Evolutionary conservation across 768 basidiomycete species (phyloP).

Genomic region (Mycena kentingensis): DNA sequence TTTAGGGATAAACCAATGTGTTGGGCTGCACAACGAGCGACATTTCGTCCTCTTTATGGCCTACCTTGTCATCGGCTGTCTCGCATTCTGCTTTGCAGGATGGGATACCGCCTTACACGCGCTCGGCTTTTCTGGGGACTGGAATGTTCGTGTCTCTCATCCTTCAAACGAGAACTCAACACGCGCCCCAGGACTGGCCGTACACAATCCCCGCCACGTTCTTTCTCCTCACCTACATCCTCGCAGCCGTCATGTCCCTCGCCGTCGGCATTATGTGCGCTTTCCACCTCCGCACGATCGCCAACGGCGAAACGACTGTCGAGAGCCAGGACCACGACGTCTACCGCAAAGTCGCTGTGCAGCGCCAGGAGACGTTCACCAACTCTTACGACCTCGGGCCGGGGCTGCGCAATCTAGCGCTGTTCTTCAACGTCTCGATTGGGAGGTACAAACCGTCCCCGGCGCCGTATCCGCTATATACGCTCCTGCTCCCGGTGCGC

Average conservation of each 20-base stretch:
- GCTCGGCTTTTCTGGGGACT: conserved; percentile 45
- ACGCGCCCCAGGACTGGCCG: conserved; percentile 46
- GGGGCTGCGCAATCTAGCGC: conserved; percentile 63
- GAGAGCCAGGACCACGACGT: conserved; percentile 86
- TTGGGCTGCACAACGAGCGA: conserved; percentile 92
- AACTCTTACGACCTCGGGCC: conserved; percentile 94
- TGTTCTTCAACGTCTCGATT: conserved; percentile 91
- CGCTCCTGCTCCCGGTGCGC: conserved; percentile 81
- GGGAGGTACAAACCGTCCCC: conserved; percentile 58
- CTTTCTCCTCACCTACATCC: conserved; percentile 76
- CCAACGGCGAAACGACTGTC: conserved; percentile 82
- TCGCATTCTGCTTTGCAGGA: conserved; percentile 66
- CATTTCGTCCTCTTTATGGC: conserved; percentile 96
- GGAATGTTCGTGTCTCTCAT: conserved; percentile 36
- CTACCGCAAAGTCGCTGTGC: conserved; percentile 69
- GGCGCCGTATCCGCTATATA: conserved; percentile 61
- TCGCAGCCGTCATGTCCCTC: conserved; percentile 72
- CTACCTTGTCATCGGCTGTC: conserved; percentile 68
- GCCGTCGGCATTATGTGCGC: conserved; percentile 71
- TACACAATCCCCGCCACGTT: conserved; percentile 65
- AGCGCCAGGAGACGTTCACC: conserved; percentile 67
- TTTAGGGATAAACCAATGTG: conserved; percentile 95
- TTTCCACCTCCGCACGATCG: conserved; percentile 74
- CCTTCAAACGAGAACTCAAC: background rate
- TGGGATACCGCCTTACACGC: conserved; percentile 60